phyloP scores from a whole-genome alignment of 1,139 yeast genomes.

The Meyerozyma carpophila region DNA sequence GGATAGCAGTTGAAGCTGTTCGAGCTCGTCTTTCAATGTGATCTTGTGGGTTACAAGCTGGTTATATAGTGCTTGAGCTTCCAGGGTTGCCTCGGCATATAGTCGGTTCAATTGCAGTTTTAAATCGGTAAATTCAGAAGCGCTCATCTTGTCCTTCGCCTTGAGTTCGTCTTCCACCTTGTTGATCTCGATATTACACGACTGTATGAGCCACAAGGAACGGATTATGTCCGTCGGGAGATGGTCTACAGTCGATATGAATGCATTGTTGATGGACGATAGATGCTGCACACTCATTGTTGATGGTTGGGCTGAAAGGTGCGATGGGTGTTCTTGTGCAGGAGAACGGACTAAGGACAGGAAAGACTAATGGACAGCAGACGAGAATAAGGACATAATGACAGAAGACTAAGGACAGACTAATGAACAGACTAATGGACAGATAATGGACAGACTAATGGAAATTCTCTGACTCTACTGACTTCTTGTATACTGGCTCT shows the following conservation, averaged over 20 bases:
- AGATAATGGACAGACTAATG: too few relatives aligned
- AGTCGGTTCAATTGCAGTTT: constrained; percentile 11
- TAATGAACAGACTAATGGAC: too few relatives aligned
- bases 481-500: too few relatives aligned
- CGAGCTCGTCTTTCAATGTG: constrained; percentile 25
- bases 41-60: constrained; percentile 30
- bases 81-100: constrained; percentile 28
- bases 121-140: constrained; percentile 8
- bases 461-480: too few relatives aligned
- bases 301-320: not conserved
- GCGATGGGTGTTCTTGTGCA: not conserved
- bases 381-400: too few relatives aligned
- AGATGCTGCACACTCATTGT: constrained; percentile 15
- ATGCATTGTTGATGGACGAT: constrained; percentile 30
- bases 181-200: constrained; percentile 28
- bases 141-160: constrained; percentile 5
- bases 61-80: constrained; percentile 27
- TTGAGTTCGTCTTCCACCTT: constrained; percentile 17
- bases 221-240: constrained; percentile 43
- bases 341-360: too few relatives aligned
- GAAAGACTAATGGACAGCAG: too few relatives aligned
- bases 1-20: constrained; percentile 20
- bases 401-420: too few relatives aligned
- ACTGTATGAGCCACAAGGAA: constrained; percentile 42
- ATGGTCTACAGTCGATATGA: constrained; percentile 42